phyloP scores from a whole-genome alignment of 257 asterid species.

The Striga asiatica region DNA sequence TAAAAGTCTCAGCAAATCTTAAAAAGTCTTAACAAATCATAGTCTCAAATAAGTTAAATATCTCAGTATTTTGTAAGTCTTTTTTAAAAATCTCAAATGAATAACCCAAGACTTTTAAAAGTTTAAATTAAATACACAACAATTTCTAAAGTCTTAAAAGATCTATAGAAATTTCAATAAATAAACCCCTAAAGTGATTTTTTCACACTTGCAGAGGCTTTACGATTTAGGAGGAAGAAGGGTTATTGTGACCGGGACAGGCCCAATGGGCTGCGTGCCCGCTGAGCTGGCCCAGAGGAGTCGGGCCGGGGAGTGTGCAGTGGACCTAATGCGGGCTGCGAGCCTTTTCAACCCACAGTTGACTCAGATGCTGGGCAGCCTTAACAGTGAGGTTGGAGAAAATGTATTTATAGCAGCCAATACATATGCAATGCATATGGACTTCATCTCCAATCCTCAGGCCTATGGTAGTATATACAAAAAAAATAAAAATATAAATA shows the following conservation, averaged over 20 bases:
- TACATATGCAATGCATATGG: conserved; percentile 40
- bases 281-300: conserved; percentile 73
- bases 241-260: conserved; percentile 73
- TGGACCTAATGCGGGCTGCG: conserved; percentile 51
- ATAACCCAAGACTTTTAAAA: too few relatives aligned
- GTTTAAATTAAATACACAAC: too few relatives aligned
- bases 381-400: conserved; percentile 45
- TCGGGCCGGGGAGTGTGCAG: conserved; percentile 49
- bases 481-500: too few relatives aligned
- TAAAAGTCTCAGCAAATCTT: too few relatives aligned
- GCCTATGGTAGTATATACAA: conserved; percentile 47
- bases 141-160: background rate
- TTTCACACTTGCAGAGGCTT: conserved; percentile 33
- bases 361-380: conserved; percentile 25
- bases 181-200: background rate
- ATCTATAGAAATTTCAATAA: background rate
- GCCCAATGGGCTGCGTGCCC: conserved; percentile 80
- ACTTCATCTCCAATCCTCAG: conserved; percentile 53
- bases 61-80: too few relatives aligned
- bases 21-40: too few relatives aligned
- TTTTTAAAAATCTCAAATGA: too few relatives aligned
- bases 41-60: too few relatives aligned
- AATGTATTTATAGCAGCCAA: conserved; percentile 61
- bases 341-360: conserved; percentile 56
- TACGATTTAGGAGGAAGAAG: conserved; percentile 55